Evolutionary conservation across 768 basidiomycete species (phyloP).

Genomic region (Pleurotus salmoneostramineus): DNA sequence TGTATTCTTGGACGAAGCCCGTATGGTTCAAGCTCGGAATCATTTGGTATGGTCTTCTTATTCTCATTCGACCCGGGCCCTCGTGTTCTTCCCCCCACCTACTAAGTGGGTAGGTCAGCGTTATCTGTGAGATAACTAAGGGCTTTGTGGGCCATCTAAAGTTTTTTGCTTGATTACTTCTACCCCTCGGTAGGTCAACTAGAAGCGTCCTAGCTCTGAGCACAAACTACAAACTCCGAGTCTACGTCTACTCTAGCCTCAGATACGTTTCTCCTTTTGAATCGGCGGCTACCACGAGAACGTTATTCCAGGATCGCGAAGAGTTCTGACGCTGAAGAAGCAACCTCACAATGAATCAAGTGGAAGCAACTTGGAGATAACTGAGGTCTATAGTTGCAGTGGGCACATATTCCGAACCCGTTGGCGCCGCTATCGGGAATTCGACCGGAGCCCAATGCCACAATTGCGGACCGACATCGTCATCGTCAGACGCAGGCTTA

Average conservation of each 20-base stretch:
- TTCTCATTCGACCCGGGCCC: no score
- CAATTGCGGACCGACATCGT: not conserved
- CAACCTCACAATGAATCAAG: no score
- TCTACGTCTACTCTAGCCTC: no score
- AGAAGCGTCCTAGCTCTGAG: no score
- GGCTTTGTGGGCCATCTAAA: not conserved
- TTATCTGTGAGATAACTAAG: not conserved
- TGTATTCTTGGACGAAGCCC: no score
- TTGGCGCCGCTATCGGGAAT: slow-evolving; percentile 1
- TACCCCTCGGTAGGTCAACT: not conserved
- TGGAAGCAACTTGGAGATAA: not conserved
- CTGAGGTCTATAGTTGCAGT: no score
- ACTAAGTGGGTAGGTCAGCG: not conserved
- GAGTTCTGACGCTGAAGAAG: no score
- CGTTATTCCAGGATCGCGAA: no score
- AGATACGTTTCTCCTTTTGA: not conserved
- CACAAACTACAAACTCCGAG: not conserved
- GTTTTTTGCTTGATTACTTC: not conserved
- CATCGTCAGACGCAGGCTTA: not conserved
- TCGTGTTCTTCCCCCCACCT: no score
- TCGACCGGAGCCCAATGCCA: not conserved
- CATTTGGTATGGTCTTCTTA: no score
- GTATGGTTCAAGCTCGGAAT: no score
- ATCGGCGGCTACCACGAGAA: no score
- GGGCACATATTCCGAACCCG: not conserved